Base-by-base conservation (phyloP, 1,284 basidiomycete genomes). In the Flammula alnicola region DNA sequence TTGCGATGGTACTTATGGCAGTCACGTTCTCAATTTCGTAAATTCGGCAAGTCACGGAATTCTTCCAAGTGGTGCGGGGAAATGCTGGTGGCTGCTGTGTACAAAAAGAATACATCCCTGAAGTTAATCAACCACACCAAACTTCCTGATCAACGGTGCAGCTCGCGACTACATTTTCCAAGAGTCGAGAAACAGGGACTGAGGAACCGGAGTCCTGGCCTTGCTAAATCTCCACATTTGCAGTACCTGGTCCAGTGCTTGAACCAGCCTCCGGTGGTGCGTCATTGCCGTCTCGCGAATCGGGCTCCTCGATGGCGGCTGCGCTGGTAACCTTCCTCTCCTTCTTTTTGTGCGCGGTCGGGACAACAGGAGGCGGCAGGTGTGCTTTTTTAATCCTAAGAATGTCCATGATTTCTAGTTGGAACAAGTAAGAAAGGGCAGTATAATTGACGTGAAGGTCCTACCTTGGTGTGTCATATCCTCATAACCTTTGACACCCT, bases 321-420 rank as follows among this genome's bases (percentile, higher is more conserved):
- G 61, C 61, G 20, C 61, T 63, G 26, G 58, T 59, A 11, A 63
- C 55, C 27, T 61, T 63, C 36, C 57, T 51, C 35, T 60, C 59
- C 42, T 60, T 60, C 38, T 55, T 55, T 47, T 62, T 63, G 25
- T 52, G 55, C 19, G 47, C 26, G 30, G 41, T 47, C n/a, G 50
- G 36, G 16, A 50, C 25, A 45, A 53, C 44, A 22, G 51, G 49
- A 0, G 52, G 27, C 5, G 82, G 80, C 29, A 80, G 61, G 44
- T 83, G 78, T 0, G 81, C 77, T 58, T 89, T 86, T 65, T 88
- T 90, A 38, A 81, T 75, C 44, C 81, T 76, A 38, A 91, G 72
- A 51, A 91, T 89, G 55, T 90, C 86, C 78, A 91, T 83, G 51
- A 91, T 87, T 67, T 91, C 88, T 90, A 58, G 12, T 42, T 14